Evolutionary conservation across 1,139 yeast genomes (phyloP).

Genomic region (Taphrina wiesneri): DNA sequence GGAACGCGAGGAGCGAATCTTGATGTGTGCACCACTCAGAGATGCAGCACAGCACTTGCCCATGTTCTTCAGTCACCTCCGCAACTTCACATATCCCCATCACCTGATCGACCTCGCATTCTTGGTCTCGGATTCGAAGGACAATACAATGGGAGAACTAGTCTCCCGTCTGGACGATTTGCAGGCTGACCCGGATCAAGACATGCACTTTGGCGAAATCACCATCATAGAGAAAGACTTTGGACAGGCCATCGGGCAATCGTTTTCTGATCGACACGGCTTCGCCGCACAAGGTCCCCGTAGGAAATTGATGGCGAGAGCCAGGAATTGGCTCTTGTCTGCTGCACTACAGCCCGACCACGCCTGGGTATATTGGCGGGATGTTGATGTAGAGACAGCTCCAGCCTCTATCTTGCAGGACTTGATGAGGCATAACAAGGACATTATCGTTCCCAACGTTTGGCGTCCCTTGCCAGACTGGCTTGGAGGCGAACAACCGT

Average conservation of each 20-base stretch:
- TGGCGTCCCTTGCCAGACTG: conserved; percentile 92
- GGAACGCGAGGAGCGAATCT: conserved; percentile 59
- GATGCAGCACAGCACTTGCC: conserved; percentile 70
- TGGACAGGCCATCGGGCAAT: conserved; percentile 73
- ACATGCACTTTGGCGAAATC: conserved; percentile 60
- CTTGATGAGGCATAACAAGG: conserved; percentile 64
- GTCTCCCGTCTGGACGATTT: conserved; percentile 51
- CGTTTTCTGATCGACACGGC: conserved; percentile 78
- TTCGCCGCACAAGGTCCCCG: conserved; percentile 74
- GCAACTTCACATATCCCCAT: conserved; percentile 65
- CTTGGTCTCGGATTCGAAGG: conserved; percentile 66
- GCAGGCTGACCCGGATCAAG: conserved; percentile 59
- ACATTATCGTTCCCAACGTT: conserved; percentile 79
- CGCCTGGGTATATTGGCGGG: conserved; percentile 80
- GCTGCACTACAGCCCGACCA: conserved; percentile 68
- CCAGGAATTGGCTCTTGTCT: conserved; percentile 67
- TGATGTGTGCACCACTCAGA: conserved; percentile 67
- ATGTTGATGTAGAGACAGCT: conserved; percentile 66
- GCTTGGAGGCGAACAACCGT: conserved; percentile 86
- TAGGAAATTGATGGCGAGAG: conserved; percentile 70
- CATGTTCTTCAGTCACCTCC: conserved; percentile 64
- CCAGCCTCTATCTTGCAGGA: conserved; percentile 65
- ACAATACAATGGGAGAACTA: conserved; percentile 59
- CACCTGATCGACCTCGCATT: conserved; percentile 65
- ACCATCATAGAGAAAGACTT: conserved; percentile 69